These are phyloP conservation scores for Effrenium voratum DNA, from an alignment of 73 alveolate genomes.

Conservation along the genomic window DNA sequence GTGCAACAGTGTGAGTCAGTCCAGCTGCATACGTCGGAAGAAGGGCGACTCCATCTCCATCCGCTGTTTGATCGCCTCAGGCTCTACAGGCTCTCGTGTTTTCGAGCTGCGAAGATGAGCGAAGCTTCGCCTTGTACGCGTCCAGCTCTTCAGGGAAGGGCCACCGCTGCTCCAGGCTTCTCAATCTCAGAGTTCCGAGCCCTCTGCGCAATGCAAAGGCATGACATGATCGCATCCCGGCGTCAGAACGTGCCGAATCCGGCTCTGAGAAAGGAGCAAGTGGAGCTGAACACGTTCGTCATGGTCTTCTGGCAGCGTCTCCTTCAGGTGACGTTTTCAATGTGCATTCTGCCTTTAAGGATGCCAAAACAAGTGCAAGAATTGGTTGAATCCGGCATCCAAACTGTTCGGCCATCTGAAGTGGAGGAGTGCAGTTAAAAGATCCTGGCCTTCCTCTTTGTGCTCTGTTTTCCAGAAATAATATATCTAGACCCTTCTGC, in stretches of 20 bases:
- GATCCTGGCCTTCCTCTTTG: no score
- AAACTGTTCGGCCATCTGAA: no score
- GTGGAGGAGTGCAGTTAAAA: no score
- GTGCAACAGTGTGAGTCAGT: no score
- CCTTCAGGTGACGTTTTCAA: no score
- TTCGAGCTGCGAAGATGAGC: neutral
- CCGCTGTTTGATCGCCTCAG: slow-evolving; percentile 67
- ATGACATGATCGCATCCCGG: neutral
- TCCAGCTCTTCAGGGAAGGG: slow-evolving; percentile 79
- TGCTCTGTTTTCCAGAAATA: no score
- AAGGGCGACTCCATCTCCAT: slow-evolving; percentile 59
- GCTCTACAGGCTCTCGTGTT: neutral
- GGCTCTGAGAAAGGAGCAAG: neutral
- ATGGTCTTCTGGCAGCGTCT: slow-evolving; percentile 78
- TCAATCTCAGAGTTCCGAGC: neutral
- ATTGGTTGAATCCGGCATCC: no score
- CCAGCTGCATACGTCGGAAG: slow-evolving; percentile 82
- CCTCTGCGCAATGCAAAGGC: neutral
- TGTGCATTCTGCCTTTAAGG: no score
- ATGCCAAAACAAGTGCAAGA: no score
- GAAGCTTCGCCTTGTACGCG: slow-evolving; percentile 38
- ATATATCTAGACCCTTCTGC: neutral
- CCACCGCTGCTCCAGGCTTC: slow-evolving; percentile 82
- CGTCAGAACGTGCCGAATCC: neutral
- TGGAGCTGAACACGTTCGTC: slow-evolving; percentile 85